These are phyloP conservation scores for Glycine tomentella DNA, from an alignment of 306 rosid genomes.

Conservation along the genomic window DNA sequence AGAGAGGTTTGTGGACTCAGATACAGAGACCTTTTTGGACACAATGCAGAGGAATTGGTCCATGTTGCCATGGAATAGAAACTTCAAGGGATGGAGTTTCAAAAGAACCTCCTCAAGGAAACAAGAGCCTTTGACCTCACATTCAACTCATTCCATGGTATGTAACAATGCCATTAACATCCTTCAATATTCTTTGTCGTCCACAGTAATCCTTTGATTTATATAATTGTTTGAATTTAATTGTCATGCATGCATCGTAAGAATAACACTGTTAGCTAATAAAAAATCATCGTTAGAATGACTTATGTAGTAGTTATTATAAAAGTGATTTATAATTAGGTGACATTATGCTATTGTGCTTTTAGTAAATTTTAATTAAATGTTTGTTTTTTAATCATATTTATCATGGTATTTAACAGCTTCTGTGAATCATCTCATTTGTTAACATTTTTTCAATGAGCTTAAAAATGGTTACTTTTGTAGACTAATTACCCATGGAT, in stretches of 20 bases:
- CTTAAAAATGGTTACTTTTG: neutral
- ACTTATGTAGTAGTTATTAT: neutral
- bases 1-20: too few species aligned
- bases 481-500: neutral
- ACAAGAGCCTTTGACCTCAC: neutral
- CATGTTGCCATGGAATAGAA: conserved; percentile 5
- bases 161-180: neutral
- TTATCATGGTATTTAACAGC: neutral
- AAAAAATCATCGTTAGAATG: neutral
- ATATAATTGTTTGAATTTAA: too few species aligned
- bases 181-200: neutral
- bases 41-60: too few species aligned
- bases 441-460: neutral
- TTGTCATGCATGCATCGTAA: too few species aligned
- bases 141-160: neutral
- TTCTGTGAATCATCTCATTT: neutral
- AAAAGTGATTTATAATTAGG: neutral
- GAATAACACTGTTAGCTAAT: too few species aligned
- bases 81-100: conserved; percentile 3
- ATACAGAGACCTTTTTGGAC: too few species aligned
- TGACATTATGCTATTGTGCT: neutral
- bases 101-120: neutral
- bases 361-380: neutral
- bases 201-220: too few species aligned
- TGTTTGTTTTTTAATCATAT: neutral